Evolutionary conservation across 1,139 yeast genomes (phyloP).

Genomic region (Eremothecium cymbalariae): DNA sequence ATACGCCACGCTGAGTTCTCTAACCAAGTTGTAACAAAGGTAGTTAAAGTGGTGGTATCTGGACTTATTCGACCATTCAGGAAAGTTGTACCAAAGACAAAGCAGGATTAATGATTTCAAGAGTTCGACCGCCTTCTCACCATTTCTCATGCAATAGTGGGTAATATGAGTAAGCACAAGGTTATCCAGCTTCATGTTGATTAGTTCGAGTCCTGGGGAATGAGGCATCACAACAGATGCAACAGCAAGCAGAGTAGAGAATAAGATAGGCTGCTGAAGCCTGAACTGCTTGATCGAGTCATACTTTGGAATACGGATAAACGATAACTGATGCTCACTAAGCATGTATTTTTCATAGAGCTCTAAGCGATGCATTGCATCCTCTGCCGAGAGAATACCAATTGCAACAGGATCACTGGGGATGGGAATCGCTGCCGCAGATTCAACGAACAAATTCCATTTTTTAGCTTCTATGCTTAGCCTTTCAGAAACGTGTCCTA

Average conservation of each 20-base stretch:
- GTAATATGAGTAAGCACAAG: slow-evolving; percentile 51
- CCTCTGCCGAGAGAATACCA: slow-evolving; percentile 42
- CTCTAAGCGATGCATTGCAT: slow-evolving; percentile 42
- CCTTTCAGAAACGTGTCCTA: slow-evolving; percentile 17
- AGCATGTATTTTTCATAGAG: slow-evolving; percentile 39
- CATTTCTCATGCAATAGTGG: slow-evolving; percentile 57
- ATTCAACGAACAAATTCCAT: slow-evolving; percentile 24
- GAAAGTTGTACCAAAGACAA: slow-evolving; percentile 74
- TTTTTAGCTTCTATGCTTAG: slow-evolving; percentile 19
- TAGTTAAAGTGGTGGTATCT: slow-evolving; percentile 64
- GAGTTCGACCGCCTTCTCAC: slow-evolving; percentile 65
- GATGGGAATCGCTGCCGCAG: slow-evolving; percentile 14
- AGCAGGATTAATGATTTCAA: slow-evolving; percentile 54
- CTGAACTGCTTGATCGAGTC: slow-evolving; percentile 43
- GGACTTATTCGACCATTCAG: slow-evolving; percentile 72
- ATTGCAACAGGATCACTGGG: slow-evolving; percentile 40
- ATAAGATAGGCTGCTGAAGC: slow-evolving; percentile 47
- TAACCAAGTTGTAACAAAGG: slow-evolving; percentile 60
- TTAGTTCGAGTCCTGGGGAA: slow-evolving; percentile 30
- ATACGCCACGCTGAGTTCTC: slow-evolving; percentile 64
- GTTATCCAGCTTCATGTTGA: slow-evolving; percentile 45
- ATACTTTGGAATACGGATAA: slow-evolving; percentile 43
- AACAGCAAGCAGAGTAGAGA: slow-evolving; percentile 58
- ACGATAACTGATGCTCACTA: slow-evolving; percentile 38
- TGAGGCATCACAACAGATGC: slow-evolving; percentile 41